Base-by-base conservation (phyloP, 2,329 filamentous ascomycete genomes). In the Alternaria infectoria region DNA sequence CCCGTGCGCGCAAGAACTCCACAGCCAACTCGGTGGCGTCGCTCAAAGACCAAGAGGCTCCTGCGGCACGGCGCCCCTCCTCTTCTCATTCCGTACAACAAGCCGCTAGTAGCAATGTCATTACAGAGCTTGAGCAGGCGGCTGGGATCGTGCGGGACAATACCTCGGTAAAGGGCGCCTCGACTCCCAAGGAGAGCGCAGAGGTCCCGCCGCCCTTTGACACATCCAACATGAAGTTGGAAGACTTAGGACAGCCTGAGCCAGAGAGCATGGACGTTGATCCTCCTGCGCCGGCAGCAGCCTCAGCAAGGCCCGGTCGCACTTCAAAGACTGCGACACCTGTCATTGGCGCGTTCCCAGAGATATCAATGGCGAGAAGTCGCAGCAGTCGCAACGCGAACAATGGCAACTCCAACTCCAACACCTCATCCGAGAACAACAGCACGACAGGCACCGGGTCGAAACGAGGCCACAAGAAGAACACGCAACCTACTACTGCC, bases 1-100 rank as follows among this genome's bases (percentile, higher is more conserved):
- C 91, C 6, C 88, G 93, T 69, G 88, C 89, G 40, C 89, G 93
- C 73, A 92, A 93, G 75, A 94, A 91, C 74, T 92, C 91, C 15
- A 78, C 69, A 5, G 70, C 79, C 6, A 79, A 75, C 43, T 80
- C 79, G 15, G 68, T 75, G 12, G 65, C 71, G 15, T 86, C 88
- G 58, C 89, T 79, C 40, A 72, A 59, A 44, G 83, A 83, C 47
- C 83, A 92, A 63, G 85, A 83, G 13, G 54, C 66, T 44, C 52
- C 71, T 17, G 57, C 63, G 28, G 73, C 62, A 17, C 73, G 72
- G 17, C 77, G 77, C 19, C 78, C 79, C 15, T 77, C 78, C 5
- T 79, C 79, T 13, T 77, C 78, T 6, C 77, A 80, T 54, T 80
- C 78, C 12, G 63, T 74, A 30, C 76, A 74, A 9, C 77, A 74